These are phyloP conservation scores for Raffaelea ambrosiae DNA, from an alignment of 2,329 filamentous ascomycete species.

Conservation along the genomic window DNA sequence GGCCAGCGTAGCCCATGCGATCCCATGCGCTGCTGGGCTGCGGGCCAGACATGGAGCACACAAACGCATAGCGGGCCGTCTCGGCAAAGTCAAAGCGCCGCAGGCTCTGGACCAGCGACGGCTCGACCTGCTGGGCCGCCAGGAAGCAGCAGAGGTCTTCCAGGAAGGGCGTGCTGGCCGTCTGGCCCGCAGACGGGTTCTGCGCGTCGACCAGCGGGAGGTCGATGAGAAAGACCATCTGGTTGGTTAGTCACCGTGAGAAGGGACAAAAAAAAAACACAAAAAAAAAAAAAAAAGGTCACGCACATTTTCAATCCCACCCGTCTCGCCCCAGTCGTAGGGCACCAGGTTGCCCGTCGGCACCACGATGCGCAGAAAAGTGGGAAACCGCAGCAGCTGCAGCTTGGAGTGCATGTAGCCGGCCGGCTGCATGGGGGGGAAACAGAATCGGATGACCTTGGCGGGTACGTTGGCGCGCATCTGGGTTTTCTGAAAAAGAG, in stretches of 20 bases:
- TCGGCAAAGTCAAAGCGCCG: conserved; percentile 72
- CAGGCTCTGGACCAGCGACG: conserved; percentile 58
- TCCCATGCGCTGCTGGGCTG: conserved; percentile 39
- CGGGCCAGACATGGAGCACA: conserved; percentile 55
- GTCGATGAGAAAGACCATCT: conserved; percentile 87
- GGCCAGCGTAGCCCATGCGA: conserved; percentile 59
- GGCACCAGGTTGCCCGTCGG: conserved; percentile 80
- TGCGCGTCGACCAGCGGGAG: conserved; percentile 53
- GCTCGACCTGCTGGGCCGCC: conserved; percentile 54
- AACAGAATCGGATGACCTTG: conserved; percentile 60
- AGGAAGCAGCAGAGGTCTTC: conserved; percentile 66
- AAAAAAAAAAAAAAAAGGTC: neutral
- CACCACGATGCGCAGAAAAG: conserved; percentile 69
- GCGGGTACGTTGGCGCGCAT: conserved; percentile 40
- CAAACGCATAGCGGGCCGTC: conserved; percentile 66
- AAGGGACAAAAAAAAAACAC: neutral
- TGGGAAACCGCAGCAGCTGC: conserved; percentile 73
- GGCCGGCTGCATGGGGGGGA: conserved; percentile 67
- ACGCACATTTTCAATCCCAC: conserved; percentile 73
- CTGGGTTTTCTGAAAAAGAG: conserved; percentile 31
- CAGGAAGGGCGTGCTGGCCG: conserved; percentile 41
- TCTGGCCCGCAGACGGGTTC: conserved; percentile 9
- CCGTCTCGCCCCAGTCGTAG: conserved; percentile 84
- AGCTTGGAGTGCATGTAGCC: conserved; percentile 91
- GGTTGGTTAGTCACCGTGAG: neutral